A percentile compares a stretch with the other conserved stretches of the same genome.
These are phyloP conservation scores for Neofusicoccum sp. DNA, from an alignment of 2,329 filamentous ascomycete genomes.

Conservation along the genomic window DNA sequence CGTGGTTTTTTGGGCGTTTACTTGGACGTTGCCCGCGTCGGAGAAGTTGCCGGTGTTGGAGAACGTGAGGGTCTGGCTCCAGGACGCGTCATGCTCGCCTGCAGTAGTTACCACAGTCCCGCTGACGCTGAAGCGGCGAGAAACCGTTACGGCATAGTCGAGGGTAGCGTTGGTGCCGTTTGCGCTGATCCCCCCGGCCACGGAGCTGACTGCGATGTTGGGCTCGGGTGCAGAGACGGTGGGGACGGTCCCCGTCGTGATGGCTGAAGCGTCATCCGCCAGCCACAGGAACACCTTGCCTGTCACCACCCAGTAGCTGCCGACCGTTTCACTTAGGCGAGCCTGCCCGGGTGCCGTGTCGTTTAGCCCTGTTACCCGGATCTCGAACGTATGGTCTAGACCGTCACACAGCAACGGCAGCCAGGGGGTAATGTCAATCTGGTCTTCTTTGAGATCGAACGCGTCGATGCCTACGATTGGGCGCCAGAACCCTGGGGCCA, in stretches of 20 bases:
- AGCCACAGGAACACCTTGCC: conserved; percentile 82
- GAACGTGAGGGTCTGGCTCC: conserved; percentile 60
- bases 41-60: conserved; percentile 56
- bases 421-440: conserved; percentile 80
- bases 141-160: conserved; percentile 56
- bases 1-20: conserved; percentile 50
- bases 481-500: conserved; percentile 73
- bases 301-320: conserved; percentile 71
- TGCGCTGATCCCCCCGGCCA: conserved; percentile 44
- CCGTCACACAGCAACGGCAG: conserved; percentile 68
- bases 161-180: conserved; percentile 61
- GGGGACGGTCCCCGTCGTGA: conserved; percentile 52
- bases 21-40: conserved; percentile 56
- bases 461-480: conserved; percentile 76
- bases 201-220: conserved; percentile 49
- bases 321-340: conserved; percentile 54
- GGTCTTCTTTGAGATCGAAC: conserved; percentile 74
- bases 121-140: conserved; percentile 54
- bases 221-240: conserved; percentile 42
- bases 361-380: conserved; percentile 64
- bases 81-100: conserved; percentile 45
- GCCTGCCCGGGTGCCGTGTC: conserved; percentile 46
- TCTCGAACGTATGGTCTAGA: conserved; percentile 62
- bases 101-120: conserved; percentile 53
- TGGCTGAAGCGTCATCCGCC: conserved; percentile 45